A percentile compares a stretch with the other conserved stretches of the same genome.
Conservation (phyloP, 2,329 filamentous ascomycete species). For the Beauveria pseudobassiana region DNA sequence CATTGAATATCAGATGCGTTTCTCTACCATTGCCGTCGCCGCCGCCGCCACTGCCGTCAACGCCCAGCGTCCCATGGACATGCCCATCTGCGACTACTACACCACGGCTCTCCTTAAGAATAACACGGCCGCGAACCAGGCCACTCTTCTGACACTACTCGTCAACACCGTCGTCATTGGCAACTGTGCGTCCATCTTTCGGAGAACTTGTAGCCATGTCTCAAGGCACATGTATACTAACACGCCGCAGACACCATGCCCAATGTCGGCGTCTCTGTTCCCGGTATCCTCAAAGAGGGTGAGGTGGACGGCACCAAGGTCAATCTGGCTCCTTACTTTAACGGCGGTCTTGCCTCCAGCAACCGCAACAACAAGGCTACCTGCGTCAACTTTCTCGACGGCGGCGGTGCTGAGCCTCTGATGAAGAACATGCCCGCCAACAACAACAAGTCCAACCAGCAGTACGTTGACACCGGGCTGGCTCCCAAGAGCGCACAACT, state of each 20-base stretch:
- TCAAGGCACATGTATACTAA: not conserved
- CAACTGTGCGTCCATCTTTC: conserved; percentile 37
- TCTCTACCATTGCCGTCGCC: conserved; percentile 17
- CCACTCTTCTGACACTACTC: conserved; percentile 45
- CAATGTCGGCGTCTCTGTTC: conserved; percentile 43
- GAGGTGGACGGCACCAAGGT: conserved; percentile 42
- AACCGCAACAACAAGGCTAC: conserved; percentile 42
- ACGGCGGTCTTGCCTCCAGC: conserved; percentile 43
- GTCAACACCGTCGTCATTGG: conserved; percentile 59
- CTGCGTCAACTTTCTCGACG: conserved; percentile 54
- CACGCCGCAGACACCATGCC: conserved; percentile 39
- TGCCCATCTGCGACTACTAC: conserved; percentile 56
- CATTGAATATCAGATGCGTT: conserved; percentile 18
- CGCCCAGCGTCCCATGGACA: conserved; percentile 40
- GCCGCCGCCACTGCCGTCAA: conserved; percentile 19
- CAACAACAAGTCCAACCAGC: conserved; percentile 43
- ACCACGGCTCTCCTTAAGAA: conserved; percentile 50
- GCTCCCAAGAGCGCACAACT: not conserved
- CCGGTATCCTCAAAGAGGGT: conserved; percentile 50
- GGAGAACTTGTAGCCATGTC: no score
- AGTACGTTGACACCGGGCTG: conserved; percentile 30
- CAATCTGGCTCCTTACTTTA: conserved; percentile 54
- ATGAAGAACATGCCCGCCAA: conserved; percentile 48
- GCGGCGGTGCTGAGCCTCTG: conserved; percentile 47
- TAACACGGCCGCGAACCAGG: conserved; percentile 52